Percentiles rank a stretch among this genome's conserved stretches.
Conservation (phyloP, 306 rosid genomes). For the Hippophae rhamnoides region DNA sequence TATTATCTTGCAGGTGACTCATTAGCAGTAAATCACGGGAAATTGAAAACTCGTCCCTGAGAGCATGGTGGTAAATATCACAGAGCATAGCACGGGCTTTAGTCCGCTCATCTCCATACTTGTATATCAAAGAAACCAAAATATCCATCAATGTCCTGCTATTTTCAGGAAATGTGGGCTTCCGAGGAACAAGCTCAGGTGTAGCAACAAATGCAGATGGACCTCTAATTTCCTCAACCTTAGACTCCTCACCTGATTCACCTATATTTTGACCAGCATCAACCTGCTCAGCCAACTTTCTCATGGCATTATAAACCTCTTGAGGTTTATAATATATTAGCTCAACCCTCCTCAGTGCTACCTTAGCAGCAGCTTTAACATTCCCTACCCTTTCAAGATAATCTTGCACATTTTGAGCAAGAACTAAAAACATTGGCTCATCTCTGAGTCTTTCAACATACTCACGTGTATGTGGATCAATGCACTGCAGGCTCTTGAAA, state of each 20-base stretch:
- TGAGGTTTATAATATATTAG: slow-evolving; percentile 86
- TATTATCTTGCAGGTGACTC: slow-evolving; percentile 91
- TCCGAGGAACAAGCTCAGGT: slow-evolving; percentile 74
- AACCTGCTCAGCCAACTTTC: slow-evolving; percentile 64
- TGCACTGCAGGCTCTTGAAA: slow-evolving; percentile 95
- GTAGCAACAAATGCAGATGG: slow-evolving; percentile 72
- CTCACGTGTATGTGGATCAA: slow-evolving; percentile 94
- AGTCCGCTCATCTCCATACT: slow-evolving; percentile 83
- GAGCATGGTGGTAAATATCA: slow-evolving; percentile 93
- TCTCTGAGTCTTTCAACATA: slow-evolving; percentile 93
- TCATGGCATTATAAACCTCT: slow-evolving; percentile 93
- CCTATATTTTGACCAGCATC: slow-evolving; percentile 41
- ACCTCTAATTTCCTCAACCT: slow-evolving; percentile 51
- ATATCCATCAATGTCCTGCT: slow-evolving; percentile 75
- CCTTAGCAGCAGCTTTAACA: slow-evolving; percentile 71
- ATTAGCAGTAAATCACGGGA: slow-evolving; percentile 86
- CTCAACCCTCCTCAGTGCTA: slow-evolving; percentile 75
- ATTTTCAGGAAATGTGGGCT: slow-evolving; percentile 73
- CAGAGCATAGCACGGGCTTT: slow-evolving; percentile 98
- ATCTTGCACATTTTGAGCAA: slow-evolving; percentile 92
- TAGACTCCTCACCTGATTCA: slow-evolving; percentile 34
- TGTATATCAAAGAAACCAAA: slow-evolving; percentile 69
- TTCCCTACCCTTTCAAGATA: slow-evolving; percentile 62
- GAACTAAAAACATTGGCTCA: slow-evolving; percentile 70
- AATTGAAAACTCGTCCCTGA: slow-evolving; percentile 66